Evolutionary conservation across 768 basidiomycete species (phyloP).

Genomic region (Suillus spraguei): DNA sequence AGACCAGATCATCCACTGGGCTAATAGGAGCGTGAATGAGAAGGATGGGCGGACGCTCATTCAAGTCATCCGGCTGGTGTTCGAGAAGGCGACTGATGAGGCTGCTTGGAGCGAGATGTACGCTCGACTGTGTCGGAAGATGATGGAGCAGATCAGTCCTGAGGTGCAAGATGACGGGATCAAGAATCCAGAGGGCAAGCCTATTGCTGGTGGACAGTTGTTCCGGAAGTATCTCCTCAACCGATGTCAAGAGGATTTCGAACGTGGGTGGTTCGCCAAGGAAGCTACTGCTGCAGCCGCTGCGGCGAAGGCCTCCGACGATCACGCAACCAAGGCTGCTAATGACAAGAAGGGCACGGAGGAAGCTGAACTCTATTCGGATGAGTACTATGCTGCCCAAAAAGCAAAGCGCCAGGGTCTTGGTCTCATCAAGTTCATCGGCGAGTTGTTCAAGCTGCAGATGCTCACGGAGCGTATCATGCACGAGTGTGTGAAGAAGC

Average conservation of each 20-base stretch:
- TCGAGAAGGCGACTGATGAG: constrained; percentile 97
- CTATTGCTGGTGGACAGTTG: constrained; percentile 89
- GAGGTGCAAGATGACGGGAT: constrained; percentile 90
- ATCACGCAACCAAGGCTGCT: constrained; percentile 74
- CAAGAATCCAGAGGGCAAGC: constrained; percentile 77
- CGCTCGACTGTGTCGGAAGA: constrained; percentile 90
- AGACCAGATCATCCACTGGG: constrained; percentile 93
- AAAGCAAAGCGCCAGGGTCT: constrained; percentile 97
- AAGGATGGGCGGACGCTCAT: constrained; percentile 93
- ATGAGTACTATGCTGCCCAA: constrained; percentile 94
- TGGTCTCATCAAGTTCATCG: constrained; percentile 97
- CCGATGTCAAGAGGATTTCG: constrained; percentile 97
- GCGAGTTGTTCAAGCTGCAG: constrained; percentile 96
- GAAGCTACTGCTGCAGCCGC: constrained; percentile 63
- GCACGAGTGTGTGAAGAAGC: constrained; percentile 97
- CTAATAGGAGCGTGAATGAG: constrained; percentile 91
- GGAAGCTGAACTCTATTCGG: constrained; percentile 81
- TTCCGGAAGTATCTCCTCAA: constrained; percentile 98
- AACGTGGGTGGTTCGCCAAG: constrained; percentile 91
- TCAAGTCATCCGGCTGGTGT: constrained; percentile 93
- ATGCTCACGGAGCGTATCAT: constrained; percentile 98
- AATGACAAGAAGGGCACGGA: constrained; percentile 56
- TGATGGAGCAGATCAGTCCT: constrained; percentile 91
- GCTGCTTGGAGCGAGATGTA: constrained; percentile 98
- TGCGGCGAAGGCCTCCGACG: constrained; percentile 78